phyloP scores from a whole-genome alignment of 164 flowering plant species.

The Sextonia rubra region DNA sequence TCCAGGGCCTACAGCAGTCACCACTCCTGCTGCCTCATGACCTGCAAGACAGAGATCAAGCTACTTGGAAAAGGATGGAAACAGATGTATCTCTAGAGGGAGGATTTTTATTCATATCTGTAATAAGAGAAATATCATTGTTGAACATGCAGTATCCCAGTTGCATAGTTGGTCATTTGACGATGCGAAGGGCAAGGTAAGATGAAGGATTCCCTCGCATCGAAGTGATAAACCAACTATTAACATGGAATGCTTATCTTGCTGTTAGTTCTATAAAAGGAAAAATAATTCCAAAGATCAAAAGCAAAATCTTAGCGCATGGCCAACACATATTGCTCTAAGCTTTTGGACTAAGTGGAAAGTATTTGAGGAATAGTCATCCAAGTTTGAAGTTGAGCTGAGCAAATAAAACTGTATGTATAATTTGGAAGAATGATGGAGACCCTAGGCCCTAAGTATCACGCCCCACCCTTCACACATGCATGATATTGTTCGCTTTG shows the following conservation, averaged over 20 bases:
- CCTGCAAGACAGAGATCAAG: slow-evolving; percentile 31
- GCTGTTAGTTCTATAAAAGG: not conserved
- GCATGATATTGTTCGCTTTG: no score
- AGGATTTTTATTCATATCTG: no score
- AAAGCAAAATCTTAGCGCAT: not conserved
- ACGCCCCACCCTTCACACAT: no score
- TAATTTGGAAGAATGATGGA: no score
- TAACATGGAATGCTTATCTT: no score
- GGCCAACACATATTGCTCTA: not conserved
- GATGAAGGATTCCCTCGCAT: no score
- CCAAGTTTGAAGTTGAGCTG: not conserved
- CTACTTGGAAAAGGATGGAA: not conserved
- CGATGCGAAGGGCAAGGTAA: no score
- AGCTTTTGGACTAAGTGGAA: not conserved
- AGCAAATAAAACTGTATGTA: not conserved
- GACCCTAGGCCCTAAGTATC: no score
- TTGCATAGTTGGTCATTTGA: no score
- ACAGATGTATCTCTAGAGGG: not conserved
- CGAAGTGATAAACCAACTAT: no score
- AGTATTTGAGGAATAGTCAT: not conserved
- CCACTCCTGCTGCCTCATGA: slow-evolving; percentile 78
- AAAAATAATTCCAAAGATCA: not conserved
- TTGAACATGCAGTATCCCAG: no score
- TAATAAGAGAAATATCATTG: no score
- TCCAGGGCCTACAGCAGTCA: slow-evolving; percentile 83